Percentiles rank a stretch among this genome's conserved stretches.
Evolutionary conservation across 805 yeast genomes (phyloP).

Genomic region (Millerozyma miso): DNA sequence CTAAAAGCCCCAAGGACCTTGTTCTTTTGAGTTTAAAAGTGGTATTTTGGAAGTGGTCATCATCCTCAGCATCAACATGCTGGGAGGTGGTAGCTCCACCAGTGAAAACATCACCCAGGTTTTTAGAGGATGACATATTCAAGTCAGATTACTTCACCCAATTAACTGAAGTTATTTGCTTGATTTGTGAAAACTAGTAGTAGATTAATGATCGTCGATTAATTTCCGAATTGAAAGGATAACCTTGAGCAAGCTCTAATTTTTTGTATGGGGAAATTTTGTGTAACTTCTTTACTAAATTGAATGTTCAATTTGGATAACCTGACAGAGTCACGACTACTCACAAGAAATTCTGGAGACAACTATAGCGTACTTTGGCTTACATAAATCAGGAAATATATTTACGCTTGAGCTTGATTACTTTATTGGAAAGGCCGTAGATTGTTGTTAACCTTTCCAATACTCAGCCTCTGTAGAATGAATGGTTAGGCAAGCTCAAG

Average conservation of each 20-base stretch:
- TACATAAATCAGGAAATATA: too few species aligned
- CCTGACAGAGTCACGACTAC: constrained; percentile 1
- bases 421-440: too few species aligned
- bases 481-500: too few species aligned
- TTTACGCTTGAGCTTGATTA: too few species aligned
- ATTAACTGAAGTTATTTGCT: background rate
- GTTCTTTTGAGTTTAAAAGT: constrained; percentile 78
- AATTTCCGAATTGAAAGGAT: background rate
- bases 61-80: constrained; percentile 67
- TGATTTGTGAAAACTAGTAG: background rate
- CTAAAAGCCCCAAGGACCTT: constrained; percentile 75
- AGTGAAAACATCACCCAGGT: constrained; percentile 33
- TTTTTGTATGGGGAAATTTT: constrained; percentile 8
- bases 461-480: too few species aligned
- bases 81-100: constrained; percentile 64
- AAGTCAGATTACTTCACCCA: background rate
- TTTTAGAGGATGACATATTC: constrained; percentile 8
- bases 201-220: background rate
- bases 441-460: too few species aligned
- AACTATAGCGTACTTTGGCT: too few species aligned
- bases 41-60: constrained; percentile 63
- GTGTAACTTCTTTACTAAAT: constrained; percentile 3
- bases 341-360: background rate
- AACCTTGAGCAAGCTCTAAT: background rate
- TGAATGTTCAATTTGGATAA: background rate